phyloP scores from a whole-genome alignment of 2,329 filamentous ascomycete genomes.

The Arthrobotrys sphaeroides region DNA sequence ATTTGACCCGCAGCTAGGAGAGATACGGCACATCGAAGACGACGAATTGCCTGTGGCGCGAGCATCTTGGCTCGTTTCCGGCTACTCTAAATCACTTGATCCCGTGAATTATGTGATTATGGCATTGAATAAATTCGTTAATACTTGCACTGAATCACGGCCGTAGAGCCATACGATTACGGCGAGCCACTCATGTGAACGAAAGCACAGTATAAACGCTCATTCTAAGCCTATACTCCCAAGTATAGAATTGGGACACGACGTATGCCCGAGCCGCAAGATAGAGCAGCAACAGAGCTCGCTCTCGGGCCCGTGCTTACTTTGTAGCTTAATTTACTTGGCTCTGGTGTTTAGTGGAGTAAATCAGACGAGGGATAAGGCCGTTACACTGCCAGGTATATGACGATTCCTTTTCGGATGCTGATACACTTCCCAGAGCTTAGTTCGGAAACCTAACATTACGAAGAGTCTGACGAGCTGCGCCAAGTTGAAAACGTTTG shows the following conservation, averaged over 20 bases:
- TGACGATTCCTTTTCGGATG: constrained; percentile 7
- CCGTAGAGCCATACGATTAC: too few species aligned
- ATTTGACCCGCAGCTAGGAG: background rate
- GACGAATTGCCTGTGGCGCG: constrained; percentile 6
- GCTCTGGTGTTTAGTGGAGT: background rate
- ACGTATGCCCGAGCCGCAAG: constrained; percentile 11
- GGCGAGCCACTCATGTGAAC: background rate
- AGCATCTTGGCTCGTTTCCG: background rate
- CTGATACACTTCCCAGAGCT: background rate
- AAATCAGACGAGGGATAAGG: background rate
- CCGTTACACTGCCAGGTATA: constrained; percentile 17
- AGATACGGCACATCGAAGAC: constrained; percentile 3
- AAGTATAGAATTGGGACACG: background rate
- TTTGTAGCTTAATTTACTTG: constrained; percentile 10
- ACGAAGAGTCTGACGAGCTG: background rate
- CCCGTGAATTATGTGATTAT: background rate
- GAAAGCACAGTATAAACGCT: background rate
- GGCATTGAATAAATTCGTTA: background rate
- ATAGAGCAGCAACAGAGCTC: too few species aligned
- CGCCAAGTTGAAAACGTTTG: background rate
- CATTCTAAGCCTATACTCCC: background rate
- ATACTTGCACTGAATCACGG: background rate
- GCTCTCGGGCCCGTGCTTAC: background rate
- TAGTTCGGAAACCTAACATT: background rate
- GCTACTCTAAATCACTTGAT: background rate